A percentile compares a stretch with the other conserved stretches of the same genome.
phyloP scores from a whole-genome alignment of 2,329 filamentous ascomycete genomes.

The Fusarium sp. region DNA sequence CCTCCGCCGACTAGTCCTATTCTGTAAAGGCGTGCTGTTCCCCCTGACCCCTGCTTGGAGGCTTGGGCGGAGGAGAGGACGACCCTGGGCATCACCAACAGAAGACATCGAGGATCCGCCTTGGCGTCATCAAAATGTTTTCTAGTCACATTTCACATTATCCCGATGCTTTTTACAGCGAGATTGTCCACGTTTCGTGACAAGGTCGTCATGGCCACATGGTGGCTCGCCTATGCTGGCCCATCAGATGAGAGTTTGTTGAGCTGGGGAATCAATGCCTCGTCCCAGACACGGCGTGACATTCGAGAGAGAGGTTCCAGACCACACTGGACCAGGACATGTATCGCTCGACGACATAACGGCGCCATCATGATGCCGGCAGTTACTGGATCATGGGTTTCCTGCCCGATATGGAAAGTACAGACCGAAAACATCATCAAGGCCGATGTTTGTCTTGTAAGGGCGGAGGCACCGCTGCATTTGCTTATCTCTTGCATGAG shows the following conservation, averaged over 20 bases:
- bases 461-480: conserved; percentile 6
- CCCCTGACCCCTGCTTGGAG: conserved; percentile 40
- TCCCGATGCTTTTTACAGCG: conserved; percentile 5
- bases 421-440: background rate
- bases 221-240: conserved; percentile 8
- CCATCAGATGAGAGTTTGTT: background rate
- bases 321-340: conserved; percentile 23
- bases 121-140: conserved; percentile 36
- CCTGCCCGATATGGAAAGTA: background rate
- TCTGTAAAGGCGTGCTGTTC: conserved; percentile 15
- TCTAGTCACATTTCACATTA: conserved; percentile 29
- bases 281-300: background rate
- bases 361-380: conserved; percentile 32
- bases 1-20: conserved; percentile 27
- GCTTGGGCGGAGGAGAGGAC: conserved; percentile 30
- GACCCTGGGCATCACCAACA: conserved; percentile 35
- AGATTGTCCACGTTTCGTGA: conserved; percentile 21
- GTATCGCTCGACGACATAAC: background rate
- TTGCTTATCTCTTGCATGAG: background rate
- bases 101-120: conserved; percentile 31
- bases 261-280: background rate
- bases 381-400: conserved; percentile 16
- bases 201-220: conserved; percentile 13
- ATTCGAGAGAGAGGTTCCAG: conserved; percentile 19
- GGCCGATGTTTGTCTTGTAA: background rate